These are phyloP conservation scores for Sanguinoderma infundibulare DNA, from an alignment of 1,284 basidiomycete species.

Conservation along the genomic window DNA sequence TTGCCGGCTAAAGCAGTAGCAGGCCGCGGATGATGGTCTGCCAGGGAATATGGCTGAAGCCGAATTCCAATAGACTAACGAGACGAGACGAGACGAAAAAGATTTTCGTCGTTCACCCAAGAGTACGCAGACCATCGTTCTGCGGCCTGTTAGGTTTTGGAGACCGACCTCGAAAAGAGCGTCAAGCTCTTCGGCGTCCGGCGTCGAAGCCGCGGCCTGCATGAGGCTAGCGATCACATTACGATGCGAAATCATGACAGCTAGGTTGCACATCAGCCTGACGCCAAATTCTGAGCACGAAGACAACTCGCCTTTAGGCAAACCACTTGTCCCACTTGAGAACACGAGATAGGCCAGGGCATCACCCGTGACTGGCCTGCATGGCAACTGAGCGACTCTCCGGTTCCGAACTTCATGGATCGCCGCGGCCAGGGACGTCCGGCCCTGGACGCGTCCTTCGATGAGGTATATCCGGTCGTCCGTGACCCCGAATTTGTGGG, in stretches of 20 bases:
- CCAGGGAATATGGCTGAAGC: background rate
- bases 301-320: slow-evolving; percentile 65
- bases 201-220: slow-evolving; percentile 45
- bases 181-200: slow-evolving; percentile 22
- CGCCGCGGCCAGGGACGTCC: slow-evolving; percentile 49
- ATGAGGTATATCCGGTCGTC: slow-evolving; percentile 58
- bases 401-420: slow-evolving; percentile 45
- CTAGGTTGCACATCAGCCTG: slow-evolving; percentile 38
- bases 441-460: slow-evolving; percentile 45
- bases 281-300: background rate
- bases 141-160: too few species aligned
- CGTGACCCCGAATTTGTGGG: slow-evolving; percentile 54
- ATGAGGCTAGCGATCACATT: slow-evolving; percentile 59
- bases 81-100: too few species aligned
- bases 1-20: background rate
- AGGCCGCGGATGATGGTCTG: background rate
- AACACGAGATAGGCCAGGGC: slow-evolving; percentile 76
- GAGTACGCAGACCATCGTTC: background rate
- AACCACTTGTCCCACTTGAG: slow-evolving; percentile 78
- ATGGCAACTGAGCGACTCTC: slow-evolving; percentile 44
- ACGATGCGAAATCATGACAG: slow-evolving; percentile 77
- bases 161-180: slow-evolving; percentile 13
- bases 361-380: slow-evolving; percentile 52
- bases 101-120: too few species aligned
- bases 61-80: background rate